These are phyloP conservation scores for Phlyctochytrium bullatum DNA, from an alignment of 192 early-diverging fungal species.

Conservation along the genomic window DNA sequence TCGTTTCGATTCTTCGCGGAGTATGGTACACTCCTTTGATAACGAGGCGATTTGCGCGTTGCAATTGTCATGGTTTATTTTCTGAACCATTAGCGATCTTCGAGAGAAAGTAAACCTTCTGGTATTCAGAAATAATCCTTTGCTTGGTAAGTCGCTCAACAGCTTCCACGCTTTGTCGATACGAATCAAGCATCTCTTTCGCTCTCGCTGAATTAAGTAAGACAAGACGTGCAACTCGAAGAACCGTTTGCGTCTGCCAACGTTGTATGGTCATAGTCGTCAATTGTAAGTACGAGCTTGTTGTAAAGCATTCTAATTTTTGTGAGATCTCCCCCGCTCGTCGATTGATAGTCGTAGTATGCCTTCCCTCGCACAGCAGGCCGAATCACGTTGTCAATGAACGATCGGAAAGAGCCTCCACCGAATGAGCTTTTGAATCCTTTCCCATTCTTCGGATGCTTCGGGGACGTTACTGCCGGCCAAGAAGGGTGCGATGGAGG, in stretches of 20 bases:
- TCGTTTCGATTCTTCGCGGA: not conserved
- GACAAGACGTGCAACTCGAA: not conserved
- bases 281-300: not conserved
- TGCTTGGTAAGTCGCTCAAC: not conserved
- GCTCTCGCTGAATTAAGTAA: not conserved
- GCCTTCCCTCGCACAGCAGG: not conserved
- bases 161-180: not conserved
- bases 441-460: constrained; percentile 2
- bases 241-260: not conserved
- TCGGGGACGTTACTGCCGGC: not conserved
- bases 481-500: not conserved
- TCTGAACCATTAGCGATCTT: not conserved
- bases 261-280: not conserved
- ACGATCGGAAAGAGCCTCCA: not conserved
- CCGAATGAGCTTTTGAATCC: constrained; percentile 4
- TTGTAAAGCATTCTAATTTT: not conserved
- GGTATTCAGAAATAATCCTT: not conserved
- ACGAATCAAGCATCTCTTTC: not conserved
- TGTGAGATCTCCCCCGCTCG: not conserved
- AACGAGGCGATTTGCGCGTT: not conserved
- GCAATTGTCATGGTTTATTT: not conserved
- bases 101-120: not conserved
- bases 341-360: too few species aligned
- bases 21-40: not conserved
- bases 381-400: not conserved